These are phyloP conservation scores for Scutellaria minor DNA, from an alignment of 257 asterid species.

Conservation along the genomic window DNA sequence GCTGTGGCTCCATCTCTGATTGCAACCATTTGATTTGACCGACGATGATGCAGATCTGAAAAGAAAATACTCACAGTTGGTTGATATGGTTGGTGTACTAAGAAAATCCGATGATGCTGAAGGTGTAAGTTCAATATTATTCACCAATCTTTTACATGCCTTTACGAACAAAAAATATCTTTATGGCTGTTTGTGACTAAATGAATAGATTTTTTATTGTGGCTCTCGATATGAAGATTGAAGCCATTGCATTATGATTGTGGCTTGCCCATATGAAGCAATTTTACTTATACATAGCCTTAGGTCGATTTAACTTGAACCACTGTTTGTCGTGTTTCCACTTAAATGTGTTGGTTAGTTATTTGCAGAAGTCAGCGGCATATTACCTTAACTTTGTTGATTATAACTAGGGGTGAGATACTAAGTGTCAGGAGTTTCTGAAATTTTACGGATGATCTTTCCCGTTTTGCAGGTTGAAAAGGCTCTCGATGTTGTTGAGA, in stretches of 20 bases:
- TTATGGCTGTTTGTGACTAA: slow-evolving; percentile 10
- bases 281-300: slow-evolving; percentile 18
- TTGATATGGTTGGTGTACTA: slow-evolving; percentile 88
- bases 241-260: not conserved
- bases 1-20: too few species aligned
- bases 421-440: slow-evolving; percentile 23
- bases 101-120: slow-evolving; percentile 91
- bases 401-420: slow-evolving; percentile 20
- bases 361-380: slow-evolving; percentile 22
- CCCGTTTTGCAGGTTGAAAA: slow-evolving; percentile 70
- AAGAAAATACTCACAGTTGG: slow-evolving; percentile 77
- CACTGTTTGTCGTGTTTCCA: slow-evolving; percentile 22
- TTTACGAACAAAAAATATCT: slow-evolving; percentile 24
- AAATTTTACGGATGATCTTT: slow-evolving; percentile 24
- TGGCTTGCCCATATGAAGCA: slow-evolving; percentile 21
- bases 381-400: slow-evolving; percentile 12
- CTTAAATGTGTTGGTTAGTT: slow-evolving; percentile 13
- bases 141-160: slow-evolving; percentile 5
- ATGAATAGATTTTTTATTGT: slow-evolving; percentile 9
- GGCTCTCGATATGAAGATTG: not conserved
- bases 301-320: slow-evolving; percentile 29
- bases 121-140: slow-evolving; percentile 68
- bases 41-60: slow-evolving; percentile 85
- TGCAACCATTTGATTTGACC: slow-evolving; percentile 84
- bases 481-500: slow-evolving; percentile 89